Evolutionary conservation across 139 green algal species (phyloP), one percentile per base, ranked within the genome.

Genomic region (Chlamydomonas asymmetrica): DNA sequence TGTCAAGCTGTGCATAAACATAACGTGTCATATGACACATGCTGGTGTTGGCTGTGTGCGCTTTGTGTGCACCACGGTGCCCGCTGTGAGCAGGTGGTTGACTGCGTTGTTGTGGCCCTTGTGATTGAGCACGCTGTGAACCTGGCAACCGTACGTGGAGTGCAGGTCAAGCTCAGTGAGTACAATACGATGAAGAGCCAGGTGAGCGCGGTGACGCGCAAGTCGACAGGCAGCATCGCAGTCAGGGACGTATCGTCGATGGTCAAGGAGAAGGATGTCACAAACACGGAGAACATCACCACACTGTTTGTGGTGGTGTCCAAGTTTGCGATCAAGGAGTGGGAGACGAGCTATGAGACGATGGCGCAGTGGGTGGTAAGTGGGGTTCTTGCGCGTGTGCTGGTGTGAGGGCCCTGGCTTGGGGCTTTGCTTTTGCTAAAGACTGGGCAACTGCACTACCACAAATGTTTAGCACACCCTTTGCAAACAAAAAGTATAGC

Each of bases 301-400:
- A 98, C 96, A 1, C 73, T 97, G 41, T 90, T 98, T 62, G 92
- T 98, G 29, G 87, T 98, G 45, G 91, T 99, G 8, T 65, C 88
- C 66, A 95, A 93, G 78, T 91, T 89, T 48, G 71, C 52, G 20
- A 68, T 92, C n/a, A 85, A 90, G 50, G 96, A 99, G 3, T 98
- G 88, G 91, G 72, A 95, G 54, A 72, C 65, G 9, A 75, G 45
- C 6, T 99, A 99, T 72, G 96, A 99, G 82, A 91, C 74, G 40
- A 84, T 98, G 31, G 85, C 86, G 39, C 88, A 97, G 37, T 98
- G 95, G 76, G 85, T 97, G 78, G 93, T 97, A 66, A 71, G 87
- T 68, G 27, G 34, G 3, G n/a, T 13, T 60, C 38, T 32, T 35
- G 20, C 61, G 32, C 31, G 6, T 34, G 27, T 49, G 16, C 34